Evolutionary conservation across 192 early-diverging fungal genomes (phyloP), one percentile per base, ranked within the genome.

Genomic region (Mortierella antarctica): DNA sequence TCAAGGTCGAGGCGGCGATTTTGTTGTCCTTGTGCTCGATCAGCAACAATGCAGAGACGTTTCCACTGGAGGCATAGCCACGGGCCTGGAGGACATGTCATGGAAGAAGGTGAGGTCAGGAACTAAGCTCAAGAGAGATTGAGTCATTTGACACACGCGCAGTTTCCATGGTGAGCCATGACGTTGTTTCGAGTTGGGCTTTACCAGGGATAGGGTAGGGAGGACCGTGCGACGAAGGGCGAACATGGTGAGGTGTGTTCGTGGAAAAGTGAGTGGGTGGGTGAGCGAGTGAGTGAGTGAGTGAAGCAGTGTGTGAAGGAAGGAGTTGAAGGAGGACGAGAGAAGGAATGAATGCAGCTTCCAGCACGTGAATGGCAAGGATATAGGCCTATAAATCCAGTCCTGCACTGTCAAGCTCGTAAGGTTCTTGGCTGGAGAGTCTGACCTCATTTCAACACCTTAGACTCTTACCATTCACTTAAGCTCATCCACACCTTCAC

Each of bases 1-100:
- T 95, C 55, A 97, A 87, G 41, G 95, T 93, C 46, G 93, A 86
- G 44, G 91, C 83, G 55, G 88, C 86, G 47, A 96, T 73, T 17
- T 77, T 83, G 79, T 89, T 87, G 84, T 91, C 90, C 85, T 93
- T 95, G 87, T 95, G 92, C 84, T 99, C 97, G 49, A 96, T 93
- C 63, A 95, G 83, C 59, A 99, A 89, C 14, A 99, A 87, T 39
- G 96, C 93, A n/a, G 92, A 89, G 67, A 86, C 87, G 54, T 83
- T 83, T 61, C 83, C 86, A 18, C 65, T 71, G 60, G 86, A 71
- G 58, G 89, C 86, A 65, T 90, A 90, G 54, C 73, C 72, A 62
- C 85, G 83, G 46, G 67, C 73, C 67, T 80, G 63, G 7, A 46
- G 11, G 10, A 9, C 23, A 18, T 15, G 53, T 57, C 23, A 39